Evolutionary conservation across 75 land plant species (phyloP).

Genomic region (Cryptomeria japonica): DNA sequence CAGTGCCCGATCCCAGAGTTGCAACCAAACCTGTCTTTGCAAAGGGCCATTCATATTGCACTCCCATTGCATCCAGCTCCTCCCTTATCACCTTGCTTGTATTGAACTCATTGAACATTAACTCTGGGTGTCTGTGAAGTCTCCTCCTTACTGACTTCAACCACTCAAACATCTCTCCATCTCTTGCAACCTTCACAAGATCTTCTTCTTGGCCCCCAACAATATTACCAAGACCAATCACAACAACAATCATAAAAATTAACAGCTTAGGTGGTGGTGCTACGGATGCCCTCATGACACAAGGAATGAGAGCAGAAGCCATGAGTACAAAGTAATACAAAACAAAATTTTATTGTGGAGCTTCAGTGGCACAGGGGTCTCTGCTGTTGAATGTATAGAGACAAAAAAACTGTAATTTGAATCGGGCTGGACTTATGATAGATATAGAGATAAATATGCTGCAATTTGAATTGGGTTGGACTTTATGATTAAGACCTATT

Average conservation of each 20-base stretch:
- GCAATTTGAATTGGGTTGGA: too few species aligned
- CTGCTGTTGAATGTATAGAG: too few species aligned
- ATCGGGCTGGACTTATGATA: too few species aligned
- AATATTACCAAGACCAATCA: background rate
- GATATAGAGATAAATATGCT: too few species aligned
- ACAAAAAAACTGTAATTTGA: too few species aligned
- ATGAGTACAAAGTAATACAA: background rate
- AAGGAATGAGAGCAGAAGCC: background rate
- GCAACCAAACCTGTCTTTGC: conserved; percentile 75
- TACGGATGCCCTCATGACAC: background rate
- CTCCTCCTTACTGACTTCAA: conserved; percentile 46
- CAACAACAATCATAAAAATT: background rate
- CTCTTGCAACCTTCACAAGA: conserved; percentile 30
- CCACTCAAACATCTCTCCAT: conserved; percentile 55
- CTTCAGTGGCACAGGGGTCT: too few species aligned
- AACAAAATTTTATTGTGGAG: background rate
- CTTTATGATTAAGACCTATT: too few species aligned
- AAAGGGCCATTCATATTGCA: conserved; percentile 62
- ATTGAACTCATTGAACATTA: conserved; percentile 56
- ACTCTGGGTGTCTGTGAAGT: conserved; percentile 67
- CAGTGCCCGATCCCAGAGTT: conserved; percentile 50
- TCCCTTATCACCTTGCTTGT: conserved; percentile 64
- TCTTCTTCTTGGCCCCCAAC: conserved; percentile 6
- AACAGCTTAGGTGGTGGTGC: background rate
- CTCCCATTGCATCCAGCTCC: conserved; percentile 63